Evolutionary conservation across 768 basidiomycete species (phyloP).

Genomic region (Boletus rubescentipes): DNA sequence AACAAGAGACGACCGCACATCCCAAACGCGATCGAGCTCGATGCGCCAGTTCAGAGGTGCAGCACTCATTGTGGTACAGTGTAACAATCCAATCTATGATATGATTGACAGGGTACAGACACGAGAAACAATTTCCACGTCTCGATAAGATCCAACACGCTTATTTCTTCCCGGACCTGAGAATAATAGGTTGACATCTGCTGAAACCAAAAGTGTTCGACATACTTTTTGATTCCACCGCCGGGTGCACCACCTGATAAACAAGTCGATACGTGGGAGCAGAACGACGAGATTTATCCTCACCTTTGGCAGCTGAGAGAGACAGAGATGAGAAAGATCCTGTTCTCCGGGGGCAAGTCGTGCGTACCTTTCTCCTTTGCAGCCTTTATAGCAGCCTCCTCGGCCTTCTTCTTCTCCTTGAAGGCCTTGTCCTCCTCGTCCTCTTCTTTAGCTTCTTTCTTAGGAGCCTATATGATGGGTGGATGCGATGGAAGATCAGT

Average conservation of each 20-base stretch:
- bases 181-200: conserved; percentile 5
- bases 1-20: conserved; percentile 20
- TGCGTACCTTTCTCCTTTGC: conserved; percentile 69
- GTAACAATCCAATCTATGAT: neutral
- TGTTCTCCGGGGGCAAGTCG: neutral
- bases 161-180: conserved; percentile 74
- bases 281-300: conserved; percentile 1
- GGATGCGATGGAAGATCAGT: neutral
- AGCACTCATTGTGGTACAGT: conserved; percentile 5
- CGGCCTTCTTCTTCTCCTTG: conserved; percentile 76
- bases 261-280: conserved; percentile 1
- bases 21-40: conserved; percentile 28
- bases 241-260: conserved; percentile 62
- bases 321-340: neutral
- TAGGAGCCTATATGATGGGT: conserved; percentile 66
- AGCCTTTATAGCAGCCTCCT: conserved; percentile 69
- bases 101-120: conserved; percentile 4
- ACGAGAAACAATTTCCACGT: neutral
- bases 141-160: conserved; percentile 1
- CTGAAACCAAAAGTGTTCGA: conserved; percentile 16
- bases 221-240: conserved; percentile 86
- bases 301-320: conserved; percentile 31
- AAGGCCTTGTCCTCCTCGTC: conserved; percentile 70
- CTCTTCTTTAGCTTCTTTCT: conserved; percentile 76
- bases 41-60: conserved; percentile 20